These are phyloP conservation scores for Myxozyma monticola DNA, from an alignment of 805 yeast species.

Conservation along the genomic window DNA sequence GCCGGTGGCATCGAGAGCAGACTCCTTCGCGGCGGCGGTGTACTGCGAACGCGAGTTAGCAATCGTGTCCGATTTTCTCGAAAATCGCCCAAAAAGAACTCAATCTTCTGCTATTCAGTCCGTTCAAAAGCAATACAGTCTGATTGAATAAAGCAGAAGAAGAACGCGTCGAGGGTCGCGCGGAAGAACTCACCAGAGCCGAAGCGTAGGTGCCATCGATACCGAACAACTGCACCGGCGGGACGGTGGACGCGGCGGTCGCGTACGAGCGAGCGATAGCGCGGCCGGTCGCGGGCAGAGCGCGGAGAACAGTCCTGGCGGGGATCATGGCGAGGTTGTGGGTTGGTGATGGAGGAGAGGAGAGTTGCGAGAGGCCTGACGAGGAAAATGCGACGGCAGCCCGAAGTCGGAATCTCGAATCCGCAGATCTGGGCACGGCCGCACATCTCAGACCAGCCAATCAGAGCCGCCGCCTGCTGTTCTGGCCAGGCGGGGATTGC, in stretches of 20 bases:
- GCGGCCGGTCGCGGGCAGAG: slow-evolving; percentile 20
- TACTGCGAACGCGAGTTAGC: too few species aligned
- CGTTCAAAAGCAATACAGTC: background rate
- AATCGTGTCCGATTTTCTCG: too few species aligned
- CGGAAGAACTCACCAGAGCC: slow-evolving; percentile 54
- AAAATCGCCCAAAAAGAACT: too few species aligned
- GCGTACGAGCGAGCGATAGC: slow-evolving; percentile 21
- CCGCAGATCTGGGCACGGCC: too few species aligned
- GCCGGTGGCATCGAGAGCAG: slow-evolving; percentile 70
- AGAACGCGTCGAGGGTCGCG: background rate
- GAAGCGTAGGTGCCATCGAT: slow-evolving; percentile 96
- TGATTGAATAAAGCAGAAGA: background rate
- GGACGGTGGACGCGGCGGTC: slow-evolving; percentile 55
- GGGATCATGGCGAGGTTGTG: slow-evolving; percentile 9
- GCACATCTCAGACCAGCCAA: too few species aligned
- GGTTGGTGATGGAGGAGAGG: too few species aligned
- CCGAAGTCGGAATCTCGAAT: too few species aligned
- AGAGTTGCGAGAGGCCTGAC: too few species aligned
- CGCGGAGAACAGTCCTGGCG: slow-evolving; percentile 19
- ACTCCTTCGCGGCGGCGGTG: slow-evolving; percentile 83
- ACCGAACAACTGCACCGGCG: slow-evolving; percentile 93
- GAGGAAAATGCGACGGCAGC: slow-evolving; percentile 3
- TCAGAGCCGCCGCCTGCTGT: too few species aligned
- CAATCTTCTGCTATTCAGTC: too few species aligned
- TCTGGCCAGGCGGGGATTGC: too few species aligned